Conservation (phyloP, 495 filamentous ascomycete genomes). For the Annulohypoxylon stygium region DNA sequence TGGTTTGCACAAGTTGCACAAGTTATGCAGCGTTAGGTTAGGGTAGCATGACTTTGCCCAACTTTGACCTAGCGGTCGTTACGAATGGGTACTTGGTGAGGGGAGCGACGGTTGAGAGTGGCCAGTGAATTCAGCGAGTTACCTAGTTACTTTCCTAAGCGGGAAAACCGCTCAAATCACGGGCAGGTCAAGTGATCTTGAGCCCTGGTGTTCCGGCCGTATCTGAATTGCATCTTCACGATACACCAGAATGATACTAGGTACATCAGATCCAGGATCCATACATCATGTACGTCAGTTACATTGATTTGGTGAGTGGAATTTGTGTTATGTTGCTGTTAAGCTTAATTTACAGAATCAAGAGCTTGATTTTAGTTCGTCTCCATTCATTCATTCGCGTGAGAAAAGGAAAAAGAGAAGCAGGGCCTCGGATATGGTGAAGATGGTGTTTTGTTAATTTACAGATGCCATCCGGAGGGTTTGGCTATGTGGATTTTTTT, state of each 20-base stretch:
- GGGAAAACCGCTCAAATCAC: slow-evolving; percentile 44
- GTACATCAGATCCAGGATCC: not conserved
- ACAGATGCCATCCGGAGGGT: slow-evolving; percentile 35
- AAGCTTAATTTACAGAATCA: slow-evolving; percentile 13
- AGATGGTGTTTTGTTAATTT: slow-evolving; percentile 47
- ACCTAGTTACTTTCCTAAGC: slow-evolving; percentile 17
- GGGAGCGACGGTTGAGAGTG: too few relatives aligned
- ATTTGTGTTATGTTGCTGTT: slow-evolving; percentile 16
- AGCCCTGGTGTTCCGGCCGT: slow-evolving; percentile 2
- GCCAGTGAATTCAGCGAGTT: not conserved
- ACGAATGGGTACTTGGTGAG: slow-evolving; percentile 2
- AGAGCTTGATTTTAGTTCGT: slow-evolving; percentile 1
- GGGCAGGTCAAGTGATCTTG: slow-evolving; percentile 29
- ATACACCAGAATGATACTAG: slow-evolving; percentile 7
- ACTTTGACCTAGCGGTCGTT: not conserved
- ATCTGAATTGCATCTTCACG: slow-evolving; percentile 8
- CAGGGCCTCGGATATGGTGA: slow-evolving; percentile 28
- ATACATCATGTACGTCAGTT: not conserved
- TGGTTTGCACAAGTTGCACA: slow-evolving; percentile 26
- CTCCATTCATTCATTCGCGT: slow-evolving; percentile 15
- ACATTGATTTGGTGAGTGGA: slow-evolving; percentile 12
- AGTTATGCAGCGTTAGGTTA: slow-evolving; percentile 25
- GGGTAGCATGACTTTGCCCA: not conserved
- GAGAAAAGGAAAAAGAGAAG: not conserved
- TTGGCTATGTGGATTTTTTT: slow-evolving; percentile 23